Conservation (phyloP, 2,329 filamentous ascomycete genomes). For the Bipolaris victoriae region DNA sequence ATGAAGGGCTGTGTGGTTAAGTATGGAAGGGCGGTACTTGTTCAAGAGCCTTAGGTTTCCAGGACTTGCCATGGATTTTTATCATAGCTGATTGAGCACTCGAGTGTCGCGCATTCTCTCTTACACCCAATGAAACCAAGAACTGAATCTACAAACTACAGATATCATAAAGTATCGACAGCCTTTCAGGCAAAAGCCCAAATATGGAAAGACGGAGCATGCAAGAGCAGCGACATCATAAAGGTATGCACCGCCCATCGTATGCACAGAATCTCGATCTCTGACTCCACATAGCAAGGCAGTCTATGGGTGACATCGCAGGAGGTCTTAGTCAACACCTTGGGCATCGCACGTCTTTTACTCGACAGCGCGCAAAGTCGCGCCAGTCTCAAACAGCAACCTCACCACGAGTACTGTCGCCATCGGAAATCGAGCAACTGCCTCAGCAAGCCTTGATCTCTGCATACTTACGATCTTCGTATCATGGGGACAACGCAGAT, state of each 20-base stretch:
- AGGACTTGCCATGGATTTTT: background rate
- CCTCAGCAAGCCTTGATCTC: slow-evolving; percentile 10
- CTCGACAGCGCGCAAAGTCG: slow-evolving; percentile 22
- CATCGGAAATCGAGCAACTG: slow-evolving; percentile 8
- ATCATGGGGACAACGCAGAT: slow-evolving; percentile 10
- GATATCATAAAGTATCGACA: background rate
- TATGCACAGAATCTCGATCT: background rate
- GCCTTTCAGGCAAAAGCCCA: background rate
- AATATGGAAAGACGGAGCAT: slow-evolving; percentile 9
- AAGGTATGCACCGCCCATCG: slow-evolving; percentile 7
- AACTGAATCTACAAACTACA: background rate
- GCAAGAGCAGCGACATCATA: slow-evolving; percentile 14
- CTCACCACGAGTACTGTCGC: slow-evolving; percentile 1
- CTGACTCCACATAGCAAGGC: slow-evolving; percentile 6
- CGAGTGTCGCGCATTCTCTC: background rate
- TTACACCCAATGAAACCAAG: background rate
- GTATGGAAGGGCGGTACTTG: background rate
- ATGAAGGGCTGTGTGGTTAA: slow-evolving; percentile 2
- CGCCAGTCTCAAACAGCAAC: slow-evolving; percentile 12
- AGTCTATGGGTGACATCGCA: slow-evolving; percentile 12
- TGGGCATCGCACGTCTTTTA: slow-evolving; percentile 3
- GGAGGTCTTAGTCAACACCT: slow-evolving; percentile 5
- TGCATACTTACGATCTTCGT: slow-evolving; percentile 12
- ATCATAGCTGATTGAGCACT: background rate
- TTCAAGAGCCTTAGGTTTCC: background rate